Percentiles rank a stretch among this genome's conserved stretches.
These are phyloP conservation scores for Pyrenopolyporus hunteri DNA, from an alignment of 495 filamentous ascomycete species.

Conservation along the genomic window DNA sequence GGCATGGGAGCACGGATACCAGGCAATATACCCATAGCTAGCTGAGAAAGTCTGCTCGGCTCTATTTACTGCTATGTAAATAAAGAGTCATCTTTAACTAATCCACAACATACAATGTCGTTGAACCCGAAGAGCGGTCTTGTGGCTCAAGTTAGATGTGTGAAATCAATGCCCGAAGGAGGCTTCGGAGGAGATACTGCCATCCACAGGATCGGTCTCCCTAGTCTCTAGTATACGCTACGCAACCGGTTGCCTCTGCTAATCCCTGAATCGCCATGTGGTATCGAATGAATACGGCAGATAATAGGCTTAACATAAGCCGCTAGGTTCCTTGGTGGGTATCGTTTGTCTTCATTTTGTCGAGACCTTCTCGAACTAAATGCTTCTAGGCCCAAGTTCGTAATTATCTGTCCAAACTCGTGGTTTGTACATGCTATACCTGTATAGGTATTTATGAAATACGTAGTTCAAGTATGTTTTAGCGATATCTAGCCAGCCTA, in stretches of 20 bases:
- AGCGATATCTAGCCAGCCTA: neutral
- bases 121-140: no score
- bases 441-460: neutral
- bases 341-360: conserved; percentile 17
- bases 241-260: neutral
- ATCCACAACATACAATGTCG: no score
- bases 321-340: conserved; percentile 2
- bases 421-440: neutral
- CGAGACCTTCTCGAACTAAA: conserved; percentile 8
- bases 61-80: no score
- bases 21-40: conserved; percentile 14
- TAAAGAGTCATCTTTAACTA: no score
- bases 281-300: conserved; percentile 3
- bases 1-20: neutral
- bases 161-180: neutral
- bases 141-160: no score
- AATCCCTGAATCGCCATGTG: conserved; percentile 36
- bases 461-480: neutral
- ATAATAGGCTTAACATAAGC: neutral
- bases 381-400: conserved; percentile 5
- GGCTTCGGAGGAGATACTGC: neutral
- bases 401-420: conserved; percentile 1
- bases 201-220: neutral
- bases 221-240: neutral
- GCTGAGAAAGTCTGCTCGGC: conserved; percentile 9